Conservation (phyloP, 1,284 basidiomycete genomes). For the Retiboletus flavoniger region DNA sequence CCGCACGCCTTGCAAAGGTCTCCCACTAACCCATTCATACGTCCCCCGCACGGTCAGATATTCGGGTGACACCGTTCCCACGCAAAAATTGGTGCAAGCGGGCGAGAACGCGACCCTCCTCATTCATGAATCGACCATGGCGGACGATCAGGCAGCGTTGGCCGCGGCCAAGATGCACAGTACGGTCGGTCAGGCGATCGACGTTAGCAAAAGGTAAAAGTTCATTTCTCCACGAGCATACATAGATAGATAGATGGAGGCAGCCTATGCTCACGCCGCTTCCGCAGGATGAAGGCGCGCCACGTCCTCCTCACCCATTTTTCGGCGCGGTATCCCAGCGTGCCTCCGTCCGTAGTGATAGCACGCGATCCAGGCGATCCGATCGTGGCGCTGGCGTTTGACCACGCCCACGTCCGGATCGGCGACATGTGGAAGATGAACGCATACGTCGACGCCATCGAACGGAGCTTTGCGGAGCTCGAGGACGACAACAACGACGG, state of each 20-base stretch:
- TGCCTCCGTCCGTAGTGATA: constrained; percentile 46
- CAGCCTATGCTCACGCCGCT: not conserved
- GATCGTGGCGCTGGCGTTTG: constrained; percentile 74
- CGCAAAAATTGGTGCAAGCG: constrained; percentile 62
- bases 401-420: constrained; percentile 71
- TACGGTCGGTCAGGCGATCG: constrained; percentile 86
- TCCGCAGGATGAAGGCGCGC: constrained; percentile 73
- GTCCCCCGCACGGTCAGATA: constrained; percentile 45
- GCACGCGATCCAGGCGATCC: constrained; percentile 37
- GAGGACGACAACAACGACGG: constrained; percentile 34
- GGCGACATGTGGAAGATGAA: constrained; percentile 82
- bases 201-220: constrained; percentile 65
- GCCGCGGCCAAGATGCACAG: constrained; percentile 83
- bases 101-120: constrained; percentile 76
- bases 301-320: constrained; percentile 92
- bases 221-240: not conserved
- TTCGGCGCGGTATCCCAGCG: constrained; percentile 89
- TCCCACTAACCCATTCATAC: not conserved
- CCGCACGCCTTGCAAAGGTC: not conserved
- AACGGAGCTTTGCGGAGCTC: constrained; percentile 62
- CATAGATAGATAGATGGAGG: not conserved
- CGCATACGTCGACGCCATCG: constrained; percentile 70
- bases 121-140: constrained; percentile 94
- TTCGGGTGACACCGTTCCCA: constrained; percentile 89
- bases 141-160: constrained; percentile 70